A percentile compares a stretch with the other conserved stretches of the same genome.
Conservation (phyloP, 2,329 filamentous ascomycete genomes). For the Chaetomium sp. region DNA sequence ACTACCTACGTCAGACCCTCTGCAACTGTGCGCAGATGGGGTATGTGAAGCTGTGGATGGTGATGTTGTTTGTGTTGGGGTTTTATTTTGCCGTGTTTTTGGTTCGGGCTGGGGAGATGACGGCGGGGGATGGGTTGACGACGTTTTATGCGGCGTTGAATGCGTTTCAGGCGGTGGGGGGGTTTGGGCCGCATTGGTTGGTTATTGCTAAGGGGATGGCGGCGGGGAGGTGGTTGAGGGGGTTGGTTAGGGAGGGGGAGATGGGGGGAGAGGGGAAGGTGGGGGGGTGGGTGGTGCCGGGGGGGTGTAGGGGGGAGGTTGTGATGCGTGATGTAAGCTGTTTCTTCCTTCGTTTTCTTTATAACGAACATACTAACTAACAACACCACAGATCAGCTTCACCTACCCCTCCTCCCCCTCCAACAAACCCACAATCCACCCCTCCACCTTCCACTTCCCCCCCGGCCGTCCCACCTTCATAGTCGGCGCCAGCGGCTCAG, state of each 20-base stretch:
- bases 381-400: slow-evolving; percentile 59
- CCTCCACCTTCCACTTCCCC: slow-evolving; percentile 62
- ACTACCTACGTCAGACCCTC: slow-evolving; percentile 62
- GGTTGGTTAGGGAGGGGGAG: slow-evolving; percentile 33
- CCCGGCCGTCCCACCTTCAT: slow-evolving; percentile 71
- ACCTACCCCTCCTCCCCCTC: slow-evolving; percentile 67
- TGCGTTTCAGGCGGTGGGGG: slow-evolving; percentile 68
- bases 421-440: slow-evolving; percentile 48
- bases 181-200: slow-evolving; percentile 69
- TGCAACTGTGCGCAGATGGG: slow-evolving; percentile 67
- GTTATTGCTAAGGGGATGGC: slow-evolving; percentile 72
- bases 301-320: slow-evolving; percentile 57
- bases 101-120: slow-evolving; percentile 51
- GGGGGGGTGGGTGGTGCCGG: slow-evolving; percentile 22
- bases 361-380: slow-evolving; percentile 2
- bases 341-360: background rate
- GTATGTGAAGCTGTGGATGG: slow-evolving; percentile 65
- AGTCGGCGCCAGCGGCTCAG: slow-evolving; percentile 80
- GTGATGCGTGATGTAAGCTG: slow-evolving; percentile 58
- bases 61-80: slow-evolving; percentile 75
- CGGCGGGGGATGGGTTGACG: slow-evolving; percentile 65
- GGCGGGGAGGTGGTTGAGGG: slow-evolving; percentile 59
- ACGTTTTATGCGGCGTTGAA: slow-evolving; percentile 79
- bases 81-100: slow-evolving; percentile 82
- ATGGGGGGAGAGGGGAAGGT: slow-evolving; percentile 18